Evolutionary conservation across 805 yeast genomes (phyloP).

Genomic region (Candida piceae): DNA sequence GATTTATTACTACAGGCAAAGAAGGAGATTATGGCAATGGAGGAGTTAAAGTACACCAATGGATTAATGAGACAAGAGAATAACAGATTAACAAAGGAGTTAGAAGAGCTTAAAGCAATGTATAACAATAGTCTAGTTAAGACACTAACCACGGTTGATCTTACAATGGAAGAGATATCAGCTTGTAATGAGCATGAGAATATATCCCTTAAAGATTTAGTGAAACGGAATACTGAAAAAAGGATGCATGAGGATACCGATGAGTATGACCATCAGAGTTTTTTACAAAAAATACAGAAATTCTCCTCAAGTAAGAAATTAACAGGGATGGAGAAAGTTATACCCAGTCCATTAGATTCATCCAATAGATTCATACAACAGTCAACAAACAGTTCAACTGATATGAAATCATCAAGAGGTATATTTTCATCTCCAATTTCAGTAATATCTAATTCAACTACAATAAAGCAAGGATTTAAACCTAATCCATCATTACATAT

Average conservation of each 20-base stretch:
- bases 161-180: constrained; percentile 4
- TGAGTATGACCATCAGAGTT: constrained; percentile 9
- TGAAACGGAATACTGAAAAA: too few relatives aligned
- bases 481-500: not conserved
- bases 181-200: too few relatives aligned
- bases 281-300: constrained; percentile 11
- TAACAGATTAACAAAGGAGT: not conserved
- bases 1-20: constrained; percentile 12
- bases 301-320: constrained; percentile 7
- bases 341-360: too few relatives aligned
- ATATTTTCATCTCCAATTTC: too few relatives aligned
- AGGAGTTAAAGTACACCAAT: constrained; percentile 3
- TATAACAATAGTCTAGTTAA: not conserved
- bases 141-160: constrained; percentile 8
- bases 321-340: not conserved
- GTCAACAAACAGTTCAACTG: constrained; percentile 7
- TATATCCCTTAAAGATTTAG: too few relatives aligned
- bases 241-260: too few relatives aligned
- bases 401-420: not conserved
- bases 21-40: constrained; percentile 8
- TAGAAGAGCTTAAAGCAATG: not conserved
- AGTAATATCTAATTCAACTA: not conserved
- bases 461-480: not conserved
- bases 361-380: too few relatives aligned
- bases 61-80: constrained; percentile 2